Evolutionary conservation across 768 basidiomycete genomes (phyloP).

Genomic region (Albatrellus ellisii): DNA sequence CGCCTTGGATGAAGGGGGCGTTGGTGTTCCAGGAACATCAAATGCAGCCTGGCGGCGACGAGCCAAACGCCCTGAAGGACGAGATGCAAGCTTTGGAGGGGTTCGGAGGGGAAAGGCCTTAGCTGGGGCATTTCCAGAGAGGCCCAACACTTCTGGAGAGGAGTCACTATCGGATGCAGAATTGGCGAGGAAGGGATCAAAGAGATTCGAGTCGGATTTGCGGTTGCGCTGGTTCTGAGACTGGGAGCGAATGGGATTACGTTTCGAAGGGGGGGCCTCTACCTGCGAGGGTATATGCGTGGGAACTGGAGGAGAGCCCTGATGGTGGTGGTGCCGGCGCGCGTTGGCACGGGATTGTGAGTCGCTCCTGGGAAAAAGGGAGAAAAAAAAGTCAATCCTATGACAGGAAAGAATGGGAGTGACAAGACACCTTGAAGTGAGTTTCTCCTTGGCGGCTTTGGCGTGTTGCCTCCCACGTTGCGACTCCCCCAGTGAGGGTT

Average conservation of each 20-base stretch:
- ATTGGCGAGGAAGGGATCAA: conserved; percentile 38
- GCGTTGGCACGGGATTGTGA: conserved; percentile 30
- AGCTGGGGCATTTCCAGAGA: conserved; percentile 18
- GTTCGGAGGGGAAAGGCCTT: conserved; percentile 15
- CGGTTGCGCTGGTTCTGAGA: conserved; percentile 20
- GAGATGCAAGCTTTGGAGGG: conserved; percentile 30
- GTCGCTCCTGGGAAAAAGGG: conserved; percentile 24
- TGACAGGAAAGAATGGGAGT: background rate
- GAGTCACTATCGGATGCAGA: conserved; percentile 25
- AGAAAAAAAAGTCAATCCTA: conserved; percentile 4
- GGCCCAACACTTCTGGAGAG: conserved; percentile 17
- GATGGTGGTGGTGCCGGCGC: conserved; percentile 42
- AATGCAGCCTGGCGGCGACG: conserved; percentile 36
- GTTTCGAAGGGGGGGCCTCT: conserved; percentile 29
- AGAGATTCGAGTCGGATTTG: conserved; percentile 30
- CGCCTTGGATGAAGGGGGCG: conserved; percentile 25
- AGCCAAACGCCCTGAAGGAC: conserved; percentile 43
- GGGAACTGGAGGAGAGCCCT: conserved; percentile 45
- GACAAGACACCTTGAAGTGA: conserved; percentile 25
- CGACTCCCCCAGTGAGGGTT: conserved; percentile 17
- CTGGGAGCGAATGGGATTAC: conserved; percentile 18
- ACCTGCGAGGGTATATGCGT: conserved; percentile 43
- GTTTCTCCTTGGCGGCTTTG: conserved; percentile 32
- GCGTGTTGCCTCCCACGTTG: conserved; percentile 21
- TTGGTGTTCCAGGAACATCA: conserved; percentile 21